Evolutionary conservation across 139 green algal genomes (phyloP), one percentile per base, ranked within the genome.

Genomic region (Yamagishiella unicocca): DNA sequence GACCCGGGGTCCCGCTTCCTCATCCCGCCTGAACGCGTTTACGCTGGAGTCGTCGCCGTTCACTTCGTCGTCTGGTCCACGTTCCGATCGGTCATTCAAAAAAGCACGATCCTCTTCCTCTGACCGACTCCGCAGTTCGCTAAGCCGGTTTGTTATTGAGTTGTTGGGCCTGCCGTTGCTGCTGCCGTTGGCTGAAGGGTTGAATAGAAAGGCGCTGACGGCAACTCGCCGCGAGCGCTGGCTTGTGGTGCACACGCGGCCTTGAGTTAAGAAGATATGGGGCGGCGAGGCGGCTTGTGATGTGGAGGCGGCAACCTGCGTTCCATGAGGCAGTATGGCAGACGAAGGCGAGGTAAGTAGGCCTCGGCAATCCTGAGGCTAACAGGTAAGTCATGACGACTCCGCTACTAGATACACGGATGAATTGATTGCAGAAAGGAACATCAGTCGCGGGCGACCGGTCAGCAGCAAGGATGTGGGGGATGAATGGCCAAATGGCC

Each of bases 151-250:
- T 40, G 24, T 50, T 22, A 86, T 43, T 2, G 43, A 37, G 22
- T 62, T 80, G 25, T n/a, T 67, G 46, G 21, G 31, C 5, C 22
- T 50, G 74, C 74, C 14, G 33, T 22, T 55, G 40, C 58, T 84
- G 78, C 38, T 74, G 38, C 3, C 25, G 17, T 9, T 50, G 17
- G 78, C 40, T 43, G 29, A 3, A 1, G 29, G 27, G 5, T 73
- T 58, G 25, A 73, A 62, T 10, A 84, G 58, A 29, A 84, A 84
- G 38, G 78, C 78, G 58, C 22, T 84, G 78, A 84, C 64, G 14
- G 45, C 42, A 35, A 78, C 38, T 78, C 70, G 38, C 70, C 40
- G 70, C 22, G 70, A 33, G 6, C 38, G 70, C 4, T 53, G 70
- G 22, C 17, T 19, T 46, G 67, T 17, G 45, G 1, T 50, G 67